Evolutionary conservation across 352 stramenopile species (phyloP), one percentile per base, ranked within the genome.

Genomic region (Aphanomyces stellatus): DNA sequence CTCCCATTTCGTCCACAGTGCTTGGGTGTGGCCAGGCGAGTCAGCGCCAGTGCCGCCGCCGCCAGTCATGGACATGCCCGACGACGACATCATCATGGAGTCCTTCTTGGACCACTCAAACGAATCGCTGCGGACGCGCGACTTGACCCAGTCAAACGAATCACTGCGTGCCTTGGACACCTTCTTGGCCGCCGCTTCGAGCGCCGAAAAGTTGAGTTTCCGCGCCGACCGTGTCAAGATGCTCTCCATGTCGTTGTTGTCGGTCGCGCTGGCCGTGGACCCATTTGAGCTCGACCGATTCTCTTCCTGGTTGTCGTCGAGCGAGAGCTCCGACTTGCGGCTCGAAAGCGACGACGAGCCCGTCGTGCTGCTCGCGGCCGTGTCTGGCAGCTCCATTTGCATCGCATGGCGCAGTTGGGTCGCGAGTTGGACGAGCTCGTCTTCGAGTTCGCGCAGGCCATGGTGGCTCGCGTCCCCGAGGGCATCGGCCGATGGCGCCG

Each of bases 71-170:
- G n/a, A 34, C 33, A 30, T 51, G 55, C 27, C 42, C 22, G 19
- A 30, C 49, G 49, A 57, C 49, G 49, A 57, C n/a, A n/a, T n/a
- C n/a, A n/a, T n/a, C n/a, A n/a, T n/a, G n/a, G n/a, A n/a, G n/a
- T n/a, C n/a, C n/a, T n/a, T n/a, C 30, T 30, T 22, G 6, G 6
- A 7, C 49, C 49, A 57, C 11, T 57, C 49, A 4, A 57, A 1
- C 6, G 49, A 57, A 34, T 57, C 49, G 8, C 19, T 57, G 13
- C 49, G 49, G 22, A 57, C 49, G 49, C 49, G 49, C 8, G 49
- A 57, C 30, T 57, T 57, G 19, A 67, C 60, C 60, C 60, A 67
- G 42, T 67, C 60, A 25, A 67, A 55, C 34, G 60, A 67, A 33
- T 67, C 60, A n/a, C 37, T 57, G 10, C 60, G 60, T 6, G 57